phyloP scores from a whole-genome alignment of 106 monocot species.

The Phalaenopsis aphrodite region DNA sequence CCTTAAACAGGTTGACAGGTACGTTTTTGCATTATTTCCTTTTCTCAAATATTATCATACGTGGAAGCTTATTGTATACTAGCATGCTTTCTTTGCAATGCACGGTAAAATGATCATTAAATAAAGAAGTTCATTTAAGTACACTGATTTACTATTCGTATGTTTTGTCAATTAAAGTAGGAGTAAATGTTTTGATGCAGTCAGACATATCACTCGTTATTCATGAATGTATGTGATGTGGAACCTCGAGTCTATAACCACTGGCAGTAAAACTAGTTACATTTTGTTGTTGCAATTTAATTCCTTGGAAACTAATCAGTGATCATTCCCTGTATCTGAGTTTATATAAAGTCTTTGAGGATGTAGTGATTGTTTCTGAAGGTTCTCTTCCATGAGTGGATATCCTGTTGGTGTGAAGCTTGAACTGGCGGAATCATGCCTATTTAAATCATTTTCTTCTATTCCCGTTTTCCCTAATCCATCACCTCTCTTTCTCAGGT shows the following conservation, averaged over 20 bases:
- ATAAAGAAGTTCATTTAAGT: background rate
- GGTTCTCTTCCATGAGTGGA: background rate
- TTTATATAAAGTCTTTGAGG: background rate
- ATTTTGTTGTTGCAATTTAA: background rate
- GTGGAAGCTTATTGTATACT: background rate
- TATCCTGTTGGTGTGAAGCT: background rate
- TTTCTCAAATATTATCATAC: background rate
- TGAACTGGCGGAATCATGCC: no score
- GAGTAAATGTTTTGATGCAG: background rate
- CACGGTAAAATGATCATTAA: background rate
- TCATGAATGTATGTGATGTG: background rate
- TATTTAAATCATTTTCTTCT: no score
- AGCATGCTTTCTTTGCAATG: background rate
- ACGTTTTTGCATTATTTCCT: background rate
- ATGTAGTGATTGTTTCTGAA: background rate
- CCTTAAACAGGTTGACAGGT: conserved; percentile 85
- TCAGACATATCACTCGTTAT: background rate
- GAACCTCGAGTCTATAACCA: background rate
- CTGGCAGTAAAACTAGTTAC: background rate
- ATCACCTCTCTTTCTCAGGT: no score
- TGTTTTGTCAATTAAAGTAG: background rate
- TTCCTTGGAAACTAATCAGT: background rate
- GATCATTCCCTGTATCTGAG: background rate
- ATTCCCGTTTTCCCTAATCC: no score
- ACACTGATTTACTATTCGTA: background rate